These are phyloP conservation scores for Lachancea dasiensis DNA, from an alignment of 805 yeast species.

Conservation along the genomic window DNA sequence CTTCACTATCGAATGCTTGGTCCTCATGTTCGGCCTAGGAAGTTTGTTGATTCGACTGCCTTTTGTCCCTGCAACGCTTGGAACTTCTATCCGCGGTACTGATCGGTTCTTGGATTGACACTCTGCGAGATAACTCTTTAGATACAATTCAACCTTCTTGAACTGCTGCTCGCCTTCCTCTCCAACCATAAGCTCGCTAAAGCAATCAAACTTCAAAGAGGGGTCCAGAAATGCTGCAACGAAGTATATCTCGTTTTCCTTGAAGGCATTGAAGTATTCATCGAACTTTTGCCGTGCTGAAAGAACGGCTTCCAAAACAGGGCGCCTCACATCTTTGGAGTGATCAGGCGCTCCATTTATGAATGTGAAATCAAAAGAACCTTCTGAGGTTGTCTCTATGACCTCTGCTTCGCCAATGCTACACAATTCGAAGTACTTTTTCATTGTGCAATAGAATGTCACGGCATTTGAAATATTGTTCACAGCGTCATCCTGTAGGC, in stretches of 20 bases:
- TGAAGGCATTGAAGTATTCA: slow-evolving; percentile 4
- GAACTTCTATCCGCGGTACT: not conserved
- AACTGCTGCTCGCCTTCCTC: slow-evolving; percentile 1
- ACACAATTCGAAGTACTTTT: slow-evolving; percentile 6
- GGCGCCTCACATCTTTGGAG: slow-evolving; percentile 4
- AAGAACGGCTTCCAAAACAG: slow-evolving; percentile 9
- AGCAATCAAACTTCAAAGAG: slow-evolving; percentile 4
- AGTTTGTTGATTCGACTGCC: not conserved
- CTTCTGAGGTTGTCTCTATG: not conserved
- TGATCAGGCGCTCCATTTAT: slow-evolving; percentile 7
- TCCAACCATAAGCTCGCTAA: not conserved
- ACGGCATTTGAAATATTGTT: slow-evolving; percentile 4
- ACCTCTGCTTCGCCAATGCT: not conserved
- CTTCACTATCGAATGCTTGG: not conserved
- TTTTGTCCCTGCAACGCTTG: not conserved
- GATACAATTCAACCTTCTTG: not conserved
- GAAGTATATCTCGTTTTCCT: slow-evolving; percentile 5
- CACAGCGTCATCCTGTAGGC: slow-evolving; percentile 1
- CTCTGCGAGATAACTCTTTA: not conserved
- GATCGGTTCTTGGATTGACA: not conserved
- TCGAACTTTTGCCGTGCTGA: slow-evolving; percentile 1
- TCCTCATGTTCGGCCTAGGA: not conserved
- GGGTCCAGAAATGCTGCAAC: slow-evolving; percentile 10
- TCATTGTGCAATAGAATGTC: slow-evolving; percentile 3
- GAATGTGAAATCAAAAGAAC: slow-evolving; percentile 3